Evolutionary conservation across 139 green algal genomes (phyloP), one percentile per base, ranked within the genome.

Genomic region (Diplosphaera chodatii): DNA sequence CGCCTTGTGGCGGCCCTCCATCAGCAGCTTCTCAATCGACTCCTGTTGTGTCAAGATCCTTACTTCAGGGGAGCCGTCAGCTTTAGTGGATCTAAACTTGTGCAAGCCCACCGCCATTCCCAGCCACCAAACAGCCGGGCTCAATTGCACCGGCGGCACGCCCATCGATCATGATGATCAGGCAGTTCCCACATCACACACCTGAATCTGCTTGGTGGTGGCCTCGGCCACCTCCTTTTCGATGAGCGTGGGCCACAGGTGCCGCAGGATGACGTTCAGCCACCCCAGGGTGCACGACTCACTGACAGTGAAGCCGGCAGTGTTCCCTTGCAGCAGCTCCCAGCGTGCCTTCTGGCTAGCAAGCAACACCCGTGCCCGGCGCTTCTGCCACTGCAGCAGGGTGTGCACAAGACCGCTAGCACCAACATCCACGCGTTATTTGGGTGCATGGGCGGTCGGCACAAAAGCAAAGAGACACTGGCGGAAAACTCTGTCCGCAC

Each of bases 231-330:
- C 33, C 48, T 76, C 30, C 30, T 70, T 70, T 23, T 76, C 71
- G 4, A 76, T 28, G 1, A 76, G 40, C 13, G 71, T 76, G 3
- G 71, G 71, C 71, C 71, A 76, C 6, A 76, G 64, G 29, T 76
- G 71, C 5, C 71, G 40, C 64, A 76, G 34, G 10, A 76, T 10
- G 4, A 76, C 71, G 34, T 76, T 76, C 21, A 76, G 37, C 71
- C 71, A 76, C 40, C 71, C 71, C 55, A 70, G 40, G 3, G 71
- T 76, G 32, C 69, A 76, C 28, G 34, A 66, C 67, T 76, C 71
- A 16, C 40, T 63, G 28, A 76, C 63, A 21, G 63, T 71, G 40
- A 76, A 76, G 16, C 69, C 33, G 28, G 68, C 34, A 28, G 65
- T 27, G 56, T 3, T n/a, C 10, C 15, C 25, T 3, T 22, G 2